These are phyloP conservation scores for Scheffersomyces stipitis DNA, from an alignment of 805 yeast genomes.

Conservation along the genomic window DNA sequence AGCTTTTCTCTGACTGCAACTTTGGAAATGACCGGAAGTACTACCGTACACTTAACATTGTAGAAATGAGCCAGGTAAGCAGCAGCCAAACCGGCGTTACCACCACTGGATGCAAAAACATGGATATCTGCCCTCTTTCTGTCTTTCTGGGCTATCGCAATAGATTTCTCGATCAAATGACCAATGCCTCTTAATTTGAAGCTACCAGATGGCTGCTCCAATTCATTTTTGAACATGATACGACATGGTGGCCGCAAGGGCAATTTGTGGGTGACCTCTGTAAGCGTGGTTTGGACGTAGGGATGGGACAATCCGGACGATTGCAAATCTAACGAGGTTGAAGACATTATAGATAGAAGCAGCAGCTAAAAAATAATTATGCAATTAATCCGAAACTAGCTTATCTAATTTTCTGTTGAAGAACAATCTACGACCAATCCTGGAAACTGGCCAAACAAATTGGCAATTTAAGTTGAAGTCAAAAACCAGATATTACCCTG, in stretches of 20 bases:
- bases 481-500: not conserved
- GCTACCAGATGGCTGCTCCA: conserved; percentile 56
- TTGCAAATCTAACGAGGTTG: conserved; percentile 7
- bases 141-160: conserved; percentile 21
- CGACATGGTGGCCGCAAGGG: conserved; percentile 33
- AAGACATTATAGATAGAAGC: not conserved
- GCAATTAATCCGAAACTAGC: not conserved
- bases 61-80: conserved; percentile 43
- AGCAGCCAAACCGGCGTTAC: conserved; percentile 57
- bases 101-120: conserved; percentile 55
- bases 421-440: too few relatives aligned
- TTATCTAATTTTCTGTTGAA: not conserved
- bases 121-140: conserved; percentile 29
- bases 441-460: too few relatives aligned
- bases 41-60: conserved; percentile 54
- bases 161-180: conserved; percentile 37
- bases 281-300: conserved; percentile 35
- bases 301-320: conserved; percentile 15
- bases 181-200: conserved; percentile 60
- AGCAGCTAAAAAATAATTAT: not conserved
- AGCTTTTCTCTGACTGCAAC: conserved; percentile 46
- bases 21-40: conserved; percentile 54
- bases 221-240: conserved; percentile 49
- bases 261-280: conserved; percentile 34
- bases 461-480: not conserved